These are phyloP conservation scores for Puccinia polysora DNA, from an alignment of 1,284 basidiomycete genomes.

Conservation along the genomic window DNA sequence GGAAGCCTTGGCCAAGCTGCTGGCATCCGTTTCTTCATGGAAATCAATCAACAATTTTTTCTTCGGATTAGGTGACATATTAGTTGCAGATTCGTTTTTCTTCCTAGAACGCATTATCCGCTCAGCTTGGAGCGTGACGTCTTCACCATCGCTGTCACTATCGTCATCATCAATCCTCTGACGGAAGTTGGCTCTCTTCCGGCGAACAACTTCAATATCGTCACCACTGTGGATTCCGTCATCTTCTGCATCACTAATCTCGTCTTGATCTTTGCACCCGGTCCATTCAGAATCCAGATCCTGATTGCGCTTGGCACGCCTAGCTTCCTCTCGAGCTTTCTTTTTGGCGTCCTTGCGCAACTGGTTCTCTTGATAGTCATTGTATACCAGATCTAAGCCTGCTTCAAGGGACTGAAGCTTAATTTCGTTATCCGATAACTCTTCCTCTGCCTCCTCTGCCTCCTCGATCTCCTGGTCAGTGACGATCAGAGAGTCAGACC, in stretches of 20 bases:
- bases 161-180: constrained; percentile 48
- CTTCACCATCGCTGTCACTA: constrained; percentile 51
- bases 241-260: constrained; percentile 48
- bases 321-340: constrained; percentile 71
- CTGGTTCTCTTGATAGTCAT: constrained; percentile 75
- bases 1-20: constrained; percentile 51
- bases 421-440: constrained; percentile 56
- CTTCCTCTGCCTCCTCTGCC: constrained; percentile 49
- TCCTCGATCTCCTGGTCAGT: constrained; percentile 59
- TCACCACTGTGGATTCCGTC: constrained; percentile 52
- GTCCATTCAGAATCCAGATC: constrained; percentile 65
- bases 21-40: constrained; percentile 47
- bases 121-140: constrained; percentile 55
- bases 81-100: constrained; percentile 55
- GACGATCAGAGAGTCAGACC: constrained; percentile 55
- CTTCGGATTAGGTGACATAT: constrained; percentile 48
- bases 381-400: constrained; percentile 82
- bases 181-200: constrained; percentile 25
- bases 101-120: constrained; percentile 55
- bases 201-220: constrained; percentile 52
- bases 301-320: constrained; percentile 64
- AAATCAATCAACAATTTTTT: constrained; percentile 41
- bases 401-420: constrained; percentile 63
- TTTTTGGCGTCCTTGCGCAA: constrained; percentile 83
- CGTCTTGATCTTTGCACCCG: constrained; percentile 59